These are phyloP conservation scores for Yarrowia sp. DNA, from an alignment of 805 yeast species.

Conservation along the genomic window DNA sequence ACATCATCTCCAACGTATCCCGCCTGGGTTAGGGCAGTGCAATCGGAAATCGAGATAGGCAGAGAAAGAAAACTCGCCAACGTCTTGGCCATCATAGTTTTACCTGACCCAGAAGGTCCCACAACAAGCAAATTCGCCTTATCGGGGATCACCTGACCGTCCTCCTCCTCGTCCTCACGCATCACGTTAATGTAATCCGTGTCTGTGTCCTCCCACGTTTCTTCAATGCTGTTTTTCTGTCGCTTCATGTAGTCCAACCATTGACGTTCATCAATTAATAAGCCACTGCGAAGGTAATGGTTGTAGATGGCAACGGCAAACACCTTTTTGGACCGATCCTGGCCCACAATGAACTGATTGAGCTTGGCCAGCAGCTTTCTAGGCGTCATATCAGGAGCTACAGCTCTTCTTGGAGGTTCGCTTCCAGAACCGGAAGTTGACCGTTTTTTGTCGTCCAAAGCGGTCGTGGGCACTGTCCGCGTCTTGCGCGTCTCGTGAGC, in stretches of 20 bases:
- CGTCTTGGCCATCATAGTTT: slow-evolving; percentile 42
- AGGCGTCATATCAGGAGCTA: slow-evolving; percentile 42
- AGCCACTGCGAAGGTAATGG: slow-evolving; percentile 47
- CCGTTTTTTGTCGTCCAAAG: neutral
- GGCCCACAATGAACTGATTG: slow-evolving; percentile 57
- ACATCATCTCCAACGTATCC: slow-evolving; percentile 67
- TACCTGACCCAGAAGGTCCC: slow-evolving; percentile 65
- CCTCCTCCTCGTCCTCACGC: slow-evolving; percentile 30
- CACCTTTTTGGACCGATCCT: slow-evolving; percentile 54
- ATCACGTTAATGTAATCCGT: slow-evolving; percentile 4
- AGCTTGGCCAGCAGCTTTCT: slow-evolving; percentile 46
- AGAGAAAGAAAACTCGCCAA: slow-evolving; percentile 10
- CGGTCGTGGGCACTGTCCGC: neutral
- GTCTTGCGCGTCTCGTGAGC: neutral
- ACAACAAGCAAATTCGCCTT: slow-evolving; percentile 55
- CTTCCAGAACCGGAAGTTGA: neutral
- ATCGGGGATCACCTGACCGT: slow-evolving; percentile 49
- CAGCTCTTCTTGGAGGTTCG: slow-evolving; percentile 16
- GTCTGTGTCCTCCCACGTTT: slow-evolving; percentile 1
- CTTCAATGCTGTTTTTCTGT: neutral
- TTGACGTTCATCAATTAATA: neutral
- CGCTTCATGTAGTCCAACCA: neutral
- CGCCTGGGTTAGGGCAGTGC: slow-evolving; percentile 62
- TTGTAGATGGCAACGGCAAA: slow-evolving; percentile 61
- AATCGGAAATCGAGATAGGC: slow-evolving; percentile 61